Conservation (phyloP, 2,329 filamentous ascomycete species). For the Exophiala bonariae region DNA sequence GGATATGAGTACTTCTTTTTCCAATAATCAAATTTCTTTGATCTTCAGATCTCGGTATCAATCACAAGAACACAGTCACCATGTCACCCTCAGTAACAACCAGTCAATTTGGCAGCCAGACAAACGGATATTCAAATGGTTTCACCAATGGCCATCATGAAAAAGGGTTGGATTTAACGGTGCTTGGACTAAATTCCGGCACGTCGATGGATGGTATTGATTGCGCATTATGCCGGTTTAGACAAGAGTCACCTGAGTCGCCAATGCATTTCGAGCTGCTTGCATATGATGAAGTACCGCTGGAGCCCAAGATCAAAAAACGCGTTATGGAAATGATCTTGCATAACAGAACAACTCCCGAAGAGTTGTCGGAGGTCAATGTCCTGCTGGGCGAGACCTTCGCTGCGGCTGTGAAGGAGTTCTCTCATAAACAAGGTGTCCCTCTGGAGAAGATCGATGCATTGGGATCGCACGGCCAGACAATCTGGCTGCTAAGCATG, state of each 20-base stretch:
- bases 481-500: conserved; percentile 58
- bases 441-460: conserved; percentile 51
- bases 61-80: conserved; percentile 6
- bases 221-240: conserved; percentile 59
- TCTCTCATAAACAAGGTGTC: conserved; percentile 48
- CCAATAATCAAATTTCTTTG: conserved; percentile 4
- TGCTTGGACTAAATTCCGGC: conserved; percentile 57
- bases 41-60: background rate
- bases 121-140: conserved; percentile 13
- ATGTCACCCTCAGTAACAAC: conserved; percentile 12
- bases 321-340: conserved; percentile 59
- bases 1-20: conserved; percentile 6
- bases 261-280: conserved; percentile 59
- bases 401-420: conserved; percentile 52
- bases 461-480: conserved; percentile 60
- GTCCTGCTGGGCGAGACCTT: conserved; percentile 59
- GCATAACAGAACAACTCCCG: conserved; percentile 54
- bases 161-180: conserved; percentile 49
- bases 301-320: conserved; percentile 56
- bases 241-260: conserved; percentile 51
- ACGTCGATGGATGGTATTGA: conserved; percentile 61
- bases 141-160: conserved; percentile 21
- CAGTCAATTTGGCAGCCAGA: conserved; percentile 6
- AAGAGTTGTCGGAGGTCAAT: conserved; percentile 58
- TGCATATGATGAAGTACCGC: conserved; percentile 58